A percentile compares a stretch with the other conserved stretches of the same genome.
Conservation (phyloP, 139 green algal genomes). For the Chlorella sp. region DNA sequence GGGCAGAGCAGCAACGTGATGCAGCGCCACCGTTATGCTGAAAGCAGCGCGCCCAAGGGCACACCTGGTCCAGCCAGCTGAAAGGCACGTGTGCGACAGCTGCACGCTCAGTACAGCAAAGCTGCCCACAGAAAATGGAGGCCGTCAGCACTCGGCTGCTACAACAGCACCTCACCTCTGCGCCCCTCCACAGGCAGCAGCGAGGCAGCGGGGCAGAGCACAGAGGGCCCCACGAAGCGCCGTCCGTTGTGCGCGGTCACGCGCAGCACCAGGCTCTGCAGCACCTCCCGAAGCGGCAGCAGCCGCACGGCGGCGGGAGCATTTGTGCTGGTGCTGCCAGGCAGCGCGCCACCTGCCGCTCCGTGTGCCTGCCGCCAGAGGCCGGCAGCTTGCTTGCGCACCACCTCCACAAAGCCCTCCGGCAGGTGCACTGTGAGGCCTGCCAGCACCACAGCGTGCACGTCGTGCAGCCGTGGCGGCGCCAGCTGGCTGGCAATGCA, state of each 20-base stretch:
- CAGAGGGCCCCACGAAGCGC: constrained; percentile 60
- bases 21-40: too few relatives aligned
- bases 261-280: constrained; percentile 59
- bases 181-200: constrained; percentile 51
- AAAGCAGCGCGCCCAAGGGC: too few relatives aligned
- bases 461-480: not conserved
- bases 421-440: constrained; percentile 21
- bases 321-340: not conserved
- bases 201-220: constrained; percentile 37
- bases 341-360: not conserved
- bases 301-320: not conserved
- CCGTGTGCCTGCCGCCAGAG: not conserved
- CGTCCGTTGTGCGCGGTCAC: constrained; percentile 70
- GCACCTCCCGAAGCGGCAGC: constrained; percentile 51
- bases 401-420: constrained; percentile 11
- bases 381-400: not conserved
- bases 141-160: not conserved
- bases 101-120: constrained; percentile 58
- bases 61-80: too few relatives aligned
- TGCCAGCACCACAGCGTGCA: constrained; percentile 25
- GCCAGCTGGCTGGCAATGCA: not conserved
- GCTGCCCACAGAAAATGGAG: not conserved
- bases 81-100: not conserved
- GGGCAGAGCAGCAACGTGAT: not conserved
- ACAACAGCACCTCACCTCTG: not conserved